Base-by-base conservation (phyloP, 441 rosid genomes). In the Populus hybrid region DNA sequence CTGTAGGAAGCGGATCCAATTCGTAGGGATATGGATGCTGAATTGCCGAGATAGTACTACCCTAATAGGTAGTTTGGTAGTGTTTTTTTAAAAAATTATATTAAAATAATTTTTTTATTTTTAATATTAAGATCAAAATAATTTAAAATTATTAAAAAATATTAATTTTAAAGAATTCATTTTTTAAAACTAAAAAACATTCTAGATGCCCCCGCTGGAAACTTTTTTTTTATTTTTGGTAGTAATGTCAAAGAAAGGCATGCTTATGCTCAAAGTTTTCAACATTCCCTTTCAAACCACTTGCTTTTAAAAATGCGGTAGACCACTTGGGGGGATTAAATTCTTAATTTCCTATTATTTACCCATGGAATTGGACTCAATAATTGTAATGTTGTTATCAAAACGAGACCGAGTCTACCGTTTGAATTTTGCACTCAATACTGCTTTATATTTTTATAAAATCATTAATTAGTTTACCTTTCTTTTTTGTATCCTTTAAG, bases 181-280 rank as follows among this genome's bases (percentile, higher is more conserved):
- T 38, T 38, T 38, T 38, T 38, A 8, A 1, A 38, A 8, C 12
- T 9, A 9, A 0, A 38, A 38, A 26, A 26, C 28, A 26, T 26
- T 26, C 36, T 74, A 64, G 83, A 77, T 73, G 83, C 50, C 72
- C 6, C 42, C 50, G 70, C 74, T 38, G 57, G 59, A 12, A 68
- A 53, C 72, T n/a, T n/a, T 76, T 77, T 76, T 38, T 21, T 46
- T 14, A 14, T 76, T 38, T 21, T 46, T 14, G 14, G 42, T 12
- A 23, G 30, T 8, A 70, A 63, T 36, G 78, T 80, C 82, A 63
- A 69, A 32, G 67, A 40, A 66, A 30, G 78, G 64, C 74, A 9
- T 0, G 75, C 7, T 74, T 61, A 7, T 63, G 79, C 35, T 59
- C 38, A 10, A 46, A 40, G 23, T 76, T 65, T 73, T 65, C 82